Evolutionary conservation across 257 asterid genomes (phyloP), one percentile per base, ranked within the genome.

Genomic region (Scutellaria baicalensis): DNA sequence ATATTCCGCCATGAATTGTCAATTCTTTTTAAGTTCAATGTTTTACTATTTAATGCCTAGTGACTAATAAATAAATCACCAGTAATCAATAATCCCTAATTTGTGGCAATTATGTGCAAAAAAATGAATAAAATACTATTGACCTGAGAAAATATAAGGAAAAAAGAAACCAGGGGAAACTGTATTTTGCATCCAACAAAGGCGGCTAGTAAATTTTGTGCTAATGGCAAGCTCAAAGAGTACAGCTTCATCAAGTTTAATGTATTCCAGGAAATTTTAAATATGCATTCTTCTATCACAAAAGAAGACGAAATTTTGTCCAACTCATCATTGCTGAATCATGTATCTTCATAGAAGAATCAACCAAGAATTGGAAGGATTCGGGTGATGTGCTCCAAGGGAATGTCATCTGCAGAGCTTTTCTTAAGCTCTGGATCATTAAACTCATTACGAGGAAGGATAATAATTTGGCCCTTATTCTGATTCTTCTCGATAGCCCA

Each of bases 381-480:
- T 43, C 89, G 83, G 35, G 96, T 71, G 1, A 92, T 79, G 49
- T 81, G 87, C 80, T 92, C 98, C 75, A 92, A 68, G 0, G 89
- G 89, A 36, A 92, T 80, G 56, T 78, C 77, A 47, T 89, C 95
- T 14, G 85, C 80, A 33, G 81, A 31, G 61, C 63, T 89, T 73
- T 88, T 92, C 95, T 86, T 89, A 2, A 86, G 90, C 82, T 80
- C 89, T 1, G 96, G 95, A 71, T 82, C 85, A 84, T 89, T 92
- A 76, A 89, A 92, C 78, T 89, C 95, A 55, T 62, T 89, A 36
- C 38, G 67, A 13, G 98, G 91, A 65, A 91, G 80, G 68, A 78
- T 67, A 71, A 89, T 79, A 44, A 83, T 75, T 77, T 80, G 96
- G 47, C 84, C 89, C 78, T 77, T 81, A 47, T 80, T 84, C 49